phyloP scores from a whole-genome alignment of 495 filamentous ascomycete species.

The Letharia columbiana region DNA sequence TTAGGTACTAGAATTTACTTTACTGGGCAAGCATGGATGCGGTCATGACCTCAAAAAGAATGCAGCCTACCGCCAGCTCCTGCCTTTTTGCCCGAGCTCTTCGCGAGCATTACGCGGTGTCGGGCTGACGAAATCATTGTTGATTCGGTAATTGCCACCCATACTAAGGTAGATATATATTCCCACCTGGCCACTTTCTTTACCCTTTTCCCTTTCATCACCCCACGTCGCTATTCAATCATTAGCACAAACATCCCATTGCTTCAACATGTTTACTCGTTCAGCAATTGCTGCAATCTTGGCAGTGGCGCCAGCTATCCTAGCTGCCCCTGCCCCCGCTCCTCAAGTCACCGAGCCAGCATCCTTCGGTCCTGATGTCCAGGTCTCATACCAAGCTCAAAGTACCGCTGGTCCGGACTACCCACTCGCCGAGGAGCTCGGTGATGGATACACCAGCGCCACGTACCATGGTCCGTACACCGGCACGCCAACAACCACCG shows the following conservation, averaged over 20 bases:
- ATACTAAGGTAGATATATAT: background rate
- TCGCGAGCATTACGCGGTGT: background rate
- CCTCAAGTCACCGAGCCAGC: constrained; percentile 18
- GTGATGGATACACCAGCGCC: constrained; percentile 23
- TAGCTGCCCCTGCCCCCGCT: constrained; percentile 23
- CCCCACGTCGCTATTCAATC: background rate
- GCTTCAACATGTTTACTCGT: constrained; percentile 10
- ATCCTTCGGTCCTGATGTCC: constrained; percentile 23
- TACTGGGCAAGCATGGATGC: background rate
- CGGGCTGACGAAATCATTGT: background rate
- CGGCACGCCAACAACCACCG: constrained; percentile 50
- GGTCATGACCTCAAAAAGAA: background rate
- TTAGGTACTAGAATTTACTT: too few species aligned
- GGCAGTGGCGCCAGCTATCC: constrained; percentile 17
- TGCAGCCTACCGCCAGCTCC: background rate
- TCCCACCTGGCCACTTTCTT: background rate
- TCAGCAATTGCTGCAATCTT: constrained; percentile 11
- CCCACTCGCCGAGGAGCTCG: constrained; percentile 16
- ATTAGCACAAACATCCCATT: too few species aligned
- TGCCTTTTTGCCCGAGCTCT: background rate
- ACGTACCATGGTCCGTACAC: constrained; percentile 46
- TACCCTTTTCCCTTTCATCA: background rate
- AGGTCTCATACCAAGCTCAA: constrained; percentile 15
- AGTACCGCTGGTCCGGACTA: constrained; percentile 17
- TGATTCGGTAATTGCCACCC: constrained; percentile 2